These are phyloP conservation scores for Plasmopara halstedii DNA, from an alignment of 352 stramenopile genomes.

Conservation along the genomic window DNA sequence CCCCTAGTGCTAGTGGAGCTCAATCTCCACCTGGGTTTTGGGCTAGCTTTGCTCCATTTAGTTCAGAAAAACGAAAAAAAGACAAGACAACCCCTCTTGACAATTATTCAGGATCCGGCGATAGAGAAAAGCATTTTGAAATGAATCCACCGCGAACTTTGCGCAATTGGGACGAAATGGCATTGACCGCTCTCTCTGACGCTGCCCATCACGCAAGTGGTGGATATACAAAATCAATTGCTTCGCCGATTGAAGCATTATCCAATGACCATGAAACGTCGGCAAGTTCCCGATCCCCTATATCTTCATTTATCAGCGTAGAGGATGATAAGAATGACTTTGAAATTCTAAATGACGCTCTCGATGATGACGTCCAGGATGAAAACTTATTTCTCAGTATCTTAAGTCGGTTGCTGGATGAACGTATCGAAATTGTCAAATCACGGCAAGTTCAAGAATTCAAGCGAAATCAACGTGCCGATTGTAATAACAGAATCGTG, in stretches of 20 bases:
- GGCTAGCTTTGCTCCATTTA: constrained; percentile 68
- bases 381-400: constrained; percentile 72
- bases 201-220: constrained; percentile 30
- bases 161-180: constrained; percentile 55
- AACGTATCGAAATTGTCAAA: constrained; percentile 30
- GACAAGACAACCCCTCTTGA: constrained; percentile 12
- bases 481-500: neutral
- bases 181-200: constrained; percentile 39
- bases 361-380: constrained; percentile 53
- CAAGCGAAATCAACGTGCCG: neutral
- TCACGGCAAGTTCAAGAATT: neutral
- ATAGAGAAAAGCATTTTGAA: neutral
- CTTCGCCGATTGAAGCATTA: constrained; percentile 3
- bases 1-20: constrained; percentile 35
- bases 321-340: constrained; percentile 72
- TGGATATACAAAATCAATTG: constrained; percentile 13
- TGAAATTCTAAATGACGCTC: constrained; percentile 50
- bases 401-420: constrained; percentile 56
- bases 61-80: constrained; percentile 41
- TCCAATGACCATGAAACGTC: constrained; percentile 15
- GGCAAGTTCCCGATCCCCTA: constrained; percentile 17
- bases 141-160: constrained; percentile 11
- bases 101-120: constrained; percentile 8
- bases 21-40: constrained; percentile 69
- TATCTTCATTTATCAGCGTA: constrained; percentile 28